Conservation (phyloP, 169 alveolate genomes). For the Amoebophrya sp. region DNA sequence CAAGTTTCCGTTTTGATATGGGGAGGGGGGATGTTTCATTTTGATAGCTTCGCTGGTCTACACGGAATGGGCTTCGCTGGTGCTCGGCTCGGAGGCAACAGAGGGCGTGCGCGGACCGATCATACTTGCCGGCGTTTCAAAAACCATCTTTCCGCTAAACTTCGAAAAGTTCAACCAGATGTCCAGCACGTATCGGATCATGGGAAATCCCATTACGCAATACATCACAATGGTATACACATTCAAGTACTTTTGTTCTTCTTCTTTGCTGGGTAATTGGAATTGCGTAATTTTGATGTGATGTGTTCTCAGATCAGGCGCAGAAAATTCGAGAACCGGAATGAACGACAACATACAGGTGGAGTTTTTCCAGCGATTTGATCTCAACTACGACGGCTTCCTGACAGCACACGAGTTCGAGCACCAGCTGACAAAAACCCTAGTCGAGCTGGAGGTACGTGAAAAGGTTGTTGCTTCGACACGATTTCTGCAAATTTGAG, state of each 20-base stretch:
- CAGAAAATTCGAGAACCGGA: too few relatives aligned
- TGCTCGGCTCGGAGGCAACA: background rate
- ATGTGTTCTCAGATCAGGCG: too few relatives aligned
- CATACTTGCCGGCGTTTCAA: background rate
- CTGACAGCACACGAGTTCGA: background rate
- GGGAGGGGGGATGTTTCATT: too few relatives aligned
- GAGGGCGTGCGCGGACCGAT: constrained; percentile 8
- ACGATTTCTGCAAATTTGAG: too few relatives aligned
- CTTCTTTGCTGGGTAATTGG: too few relatives aligned
- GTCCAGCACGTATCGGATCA: background rate
- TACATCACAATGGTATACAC: background rate
- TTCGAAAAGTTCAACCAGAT: background rate
- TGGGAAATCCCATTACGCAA: background rate
- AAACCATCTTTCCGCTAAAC: background rate
- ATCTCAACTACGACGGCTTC: background rate
- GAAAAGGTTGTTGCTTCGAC: too few relatives aligned
- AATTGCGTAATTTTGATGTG: too few relatives aligned
- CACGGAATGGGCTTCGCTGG: background rate
- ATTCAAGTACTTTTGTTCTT: background rate
- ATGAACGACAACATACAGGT: too few relatives aligned
- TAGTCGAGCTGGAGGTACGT: background rate
- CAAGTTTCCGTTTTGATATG: too few relatives aligned
- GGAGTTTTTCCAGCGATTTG: background rate
- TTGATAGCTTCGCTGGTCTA: too few relatives aligned
- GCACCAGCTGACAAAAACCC: background rate